Evolutionary conservation across 768 basidiomycete genomes (phyloP).

Genomic region (Macrocybe gigantea): DNA sequence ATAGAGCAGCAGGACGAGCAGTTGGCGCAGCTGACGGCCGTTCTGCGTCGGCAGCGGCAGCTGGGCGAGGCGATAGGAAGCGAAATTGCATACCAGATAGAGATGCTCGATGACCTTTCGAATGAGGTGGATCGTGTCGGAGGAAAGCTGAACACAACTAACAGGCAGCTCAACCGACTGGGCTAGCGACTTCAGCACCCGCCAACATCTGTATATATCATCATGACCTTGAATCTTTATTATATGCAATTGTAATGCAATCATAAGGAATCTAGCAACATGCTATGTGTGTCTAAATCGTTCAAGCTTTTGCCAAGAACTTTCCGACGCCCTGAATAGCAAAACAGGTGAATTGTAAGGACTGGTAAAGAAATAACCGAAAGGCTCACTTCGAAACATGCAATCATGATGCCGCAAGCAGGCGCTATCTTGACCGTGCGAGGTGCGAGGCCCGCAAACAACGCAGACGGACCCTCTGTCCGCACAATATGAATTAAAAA

Average conservation of each 20-base stretch:
- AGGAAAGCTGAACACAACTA: slow-evolving; percentile 71
- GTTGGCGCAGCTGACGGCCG: slow-evolving; percentile 71
- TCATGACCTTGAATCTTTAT: neutral
- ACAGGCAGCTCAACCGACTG: slow-evolving; percentile 77
- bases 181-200: slow-evolving; percentile 38
- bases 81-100: slow-evolving; percentile 81
- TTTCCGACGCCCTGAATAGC: slow-evolving; percentile 51
- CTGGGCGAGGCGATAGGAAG: slow-evolving; percentile 81
- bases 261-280: neutral
- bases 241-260: slow-evolving; percentile 9
- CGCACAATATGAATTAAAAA: slow-evolving; percentile 64
- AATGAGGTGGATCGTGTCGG: slow-evolving; percentile 74
- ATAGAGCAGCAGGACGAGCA: slow-evolving; percentile 83
- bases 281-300: slow-evolving; percentile 9
- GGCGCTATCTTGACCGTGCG: slow-evolving; percentile 94
- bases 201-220: neutral
- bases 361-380: neutral
- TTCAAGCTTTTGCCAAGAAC: slow-evolving; percentile 33
- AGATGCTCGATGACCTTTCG: slow-evolving; percentile 76
- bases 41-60: slow-evolving; percentile 79
- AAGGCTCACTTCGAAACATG: slow-evolving; percentile 78
- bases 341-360: slow-evolving; percentile 4
- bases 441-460: slow-evolving; percentile 83
- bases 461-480: slow-evolving; percentile 70
- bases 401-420: slow-evolving; percentile 98